These are phyloP conservation scores for Fusarium aywerte DNA, from an alignment of 2,329 filamentous ascomycete species.

Conservation along the genomic window DNA sequence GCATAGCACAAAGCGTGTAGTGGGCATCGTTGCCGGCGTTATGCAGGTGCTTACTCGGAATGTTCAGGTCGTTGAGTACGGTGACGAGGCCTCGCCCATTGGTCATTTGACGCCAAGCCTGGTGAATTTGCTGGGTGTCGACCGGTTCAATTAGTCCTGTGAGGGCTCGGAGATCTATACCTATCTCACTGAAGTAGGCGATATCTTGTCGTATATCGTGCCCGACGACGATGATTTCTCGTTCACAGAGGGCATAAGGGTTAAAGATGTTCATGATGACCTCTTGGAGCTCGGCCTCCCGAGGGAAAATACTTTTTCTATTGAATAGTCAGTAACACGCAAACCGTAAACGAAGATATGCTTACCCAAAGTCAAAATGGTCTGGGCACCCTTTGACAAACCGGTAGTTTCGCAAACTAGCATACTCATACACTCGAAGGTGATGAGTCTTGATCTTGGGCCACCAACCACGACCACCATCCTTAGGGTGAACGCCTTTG, in stretches of 20 bases:
- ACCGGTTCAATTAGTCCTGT: conserved; percentile 68
- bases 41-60: conserved; percentile 75
- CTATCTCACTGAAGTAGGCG: conserved; percentile 71
- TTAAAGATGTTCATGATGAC: conserved; percentile 53
- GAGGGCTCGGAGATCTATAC: conserved; percentile 67
- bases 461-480: conserved; percentile 73
- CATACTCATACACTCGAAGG: conserved; percentile 78
- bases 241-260: conserved; percentile 46
- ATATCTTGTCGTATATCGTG: conserved; percentile 78
- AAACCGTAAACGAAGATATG: background rate
- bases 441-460: conserved; percentile 75
- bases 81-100: conserved; percentile 66
- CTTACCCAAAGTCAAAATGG: conserved; percentile 78
- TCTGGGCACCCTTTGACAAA: conserved; percentile 80
- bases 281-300: conserved; percentile 48
- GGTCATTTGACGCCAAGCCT: conserved; percentile 65
- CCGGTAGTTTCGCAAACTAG: conserved; percentile 70
- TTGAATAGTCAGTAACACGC: conserved; percentile 8
- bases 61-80: conserved; percentile 72
- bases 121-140: conserved; percentile 80
- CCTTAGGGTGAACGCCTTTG: conserved; percentile 66
- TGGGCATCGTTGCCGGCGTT: conserved; percentile 89
- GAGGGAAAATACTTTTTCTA: conserved; percentile 58
- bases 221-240: conserved; percentile 79
- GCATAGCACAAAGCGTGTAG: conserved; percentile 79